Evolutionary conservation across 1,284 basidiomycete species (phyloP), one percentile per base, ranked within the genome.

Genomic region (Ceratobasidium sp.): DNA sequence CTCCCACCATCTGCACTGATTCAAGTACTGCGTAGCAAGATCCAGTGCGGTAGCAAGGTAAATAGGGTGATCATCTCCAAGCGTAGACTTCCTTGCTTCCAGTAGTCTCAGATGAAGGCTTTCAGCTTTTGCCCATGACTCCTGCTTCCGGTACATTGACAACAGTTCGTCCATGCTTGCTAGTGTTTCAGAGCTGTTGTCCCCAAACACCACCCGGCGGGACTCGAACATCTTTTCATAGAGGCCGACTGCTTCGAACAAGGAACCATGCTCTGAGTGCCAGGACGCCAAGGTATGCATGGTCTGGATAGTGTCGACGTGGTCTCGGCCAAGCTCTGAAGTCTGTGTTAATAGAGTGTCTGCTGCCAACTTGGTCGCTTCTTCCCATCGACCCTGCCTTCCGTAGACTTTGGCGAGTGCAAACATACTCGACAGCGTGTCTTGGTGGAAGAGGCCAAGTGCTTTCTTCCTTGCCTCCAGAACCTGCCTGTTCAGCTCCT

Each of bases 371-470:
- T 3, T 9, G 11, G 14, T 17, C 22, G 59, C 59, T 36, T 62
- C 59, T 19, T 9, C 29, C 15, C 19, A 62, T 62, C 59, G 59
- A 44, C 36, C 59, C 36, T 41, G 59, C 7, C 44, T 36, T 14
- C n/a, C 15, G 36, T 62, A 62, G 19, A 36, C 27, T 14, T 4
- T 1, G 24, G 59, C 59, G 9, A 62, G 59, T 9, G 24, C 33
- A 44, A n/a, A 15, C 59, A 62, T 62, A n/a, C 17, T 44, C 8
- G 29, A 19, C 5, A 62, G 59, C 24, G 59, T 62, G n/a, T 62
- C 36, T 15, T n/a, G 1, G n/a, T 62, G 36, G 19, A 41, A 29
- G 19, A 2, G 2, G 24, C 59, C 59, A 6, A 51, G 50, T n/a
- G 27, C 50, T 7, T 24, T 19, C 27, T 51, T 7, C n/a, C 50